Conservation (phyloP, 306 rosid species). For the Abrus precatorius region DNA sequence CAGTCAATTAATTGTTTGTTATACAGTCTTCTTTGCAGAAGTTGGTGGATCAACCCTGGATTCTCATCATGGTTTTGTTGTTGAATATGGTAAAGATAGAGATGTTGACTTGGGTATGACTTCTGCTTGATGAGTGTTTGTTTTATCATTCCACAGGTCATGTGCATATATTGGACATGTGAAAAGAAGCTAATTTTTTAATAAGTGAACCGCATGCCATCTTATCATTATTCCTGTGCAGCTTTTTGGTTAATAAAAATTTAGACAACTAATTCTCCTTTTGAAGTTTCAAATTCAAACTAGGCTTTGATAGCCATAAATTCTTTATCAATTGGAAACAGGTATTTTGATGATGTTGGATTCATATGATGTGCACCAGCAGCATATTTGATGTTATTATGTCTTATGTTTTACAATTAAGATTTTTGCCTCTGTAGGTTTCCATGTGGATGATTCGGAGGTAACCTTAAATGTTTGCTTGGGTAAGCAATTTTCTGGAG, state of each 20-base stretch:
- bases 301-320: slow-evolving; percentile 24
- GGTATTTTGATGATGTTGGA: slow-evolving; percentile 30
- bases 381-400: slow-evolving; percentile 28
- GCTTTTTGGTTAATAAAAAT: slow-evolving; percentile 30
- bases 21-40: slow-evolving; percentile 64
- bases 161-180: slow-evolving; percentile 18
- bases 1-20: slow-evolving; percentile 27
- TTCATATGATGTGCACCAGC: slow-evolving; percentile 6
- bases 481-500: slow-evolving; percentile 73
- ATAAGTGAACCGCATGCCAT: slow-evolving; percentile 22
- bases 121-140: slow-evolving; percentile 43
- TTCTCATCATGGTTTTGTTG: slow-evolving; percentile 73
- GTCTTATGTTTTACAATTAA: slow-evolving; percentile 34
- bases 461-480: slow-evolving; percentile 70
- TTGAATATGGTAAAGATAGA: slow-evolving; percentile 68
- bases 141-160: slow-evolving; percentile 29
- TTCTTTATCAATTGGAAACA: slow-evolving; percentile 17
- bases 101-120: slow-evolving; percentile 65
- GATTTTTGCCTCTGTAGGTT: slow-evolving; percentile 58
- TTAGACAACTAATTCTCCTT: slow-evolving; percentile 34
- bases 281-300: slow-evolving; percentile 40
- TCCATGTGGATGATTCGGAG: slow-evolving; percentile 76
- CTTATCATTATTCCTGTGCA: slow-evolving; percentile 7
- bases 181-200: slow-evolving; percentile 42
- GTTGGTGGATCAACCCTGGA: slow-evolving; percentile 67